A percentile compares a stretch with the other conserved stretches of the same genome.
phyloP scores from a whole-genome alignment of 2,329 filamentous ascomycete genomes.

The Fusarium nygamai region DNA sequence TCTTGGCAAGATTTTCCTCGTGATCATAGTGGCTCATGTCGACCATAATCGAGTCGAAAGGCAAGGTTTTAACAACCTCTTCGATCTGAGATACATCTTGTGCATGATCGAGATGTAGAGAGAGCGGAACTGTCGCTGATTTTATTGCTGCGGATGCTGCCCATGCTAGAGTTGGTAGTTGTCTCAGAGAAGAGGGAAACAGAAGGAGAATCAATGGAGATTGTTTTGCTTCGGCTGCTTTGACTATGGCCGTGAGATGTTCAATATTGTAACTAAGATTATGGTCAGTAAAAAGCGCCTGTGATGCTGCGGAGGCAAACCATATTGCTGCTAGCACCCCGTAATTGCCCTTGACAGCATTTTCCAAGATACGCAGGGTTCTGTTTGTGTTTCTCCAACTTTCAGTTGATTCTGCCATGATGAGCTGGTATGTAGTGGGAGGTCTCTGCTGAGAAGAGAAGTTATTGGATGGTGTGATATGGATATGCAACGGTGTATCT shows the following conservation, averaged over 20 bases:
- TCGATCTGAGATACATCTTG: conserved; percentile 6
- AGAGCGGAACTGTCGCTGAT: conserved; percentile 52
- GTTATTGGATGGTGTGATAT: background rate
- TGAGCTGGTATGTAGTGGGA: background rate
- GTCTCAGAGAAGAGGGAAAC: conserved; percentile 13
- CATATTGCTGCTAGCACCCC: conserved; percentile 25
- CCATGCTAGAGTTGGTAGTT: conserved; percentile 10
- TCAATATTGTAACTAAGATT: conserved; percentile 27
- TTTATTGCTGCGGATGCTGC: conserved; percentile 53
- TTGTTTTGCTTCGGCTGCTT: conserved; percentile 16
- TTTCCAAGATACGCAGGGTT: conserved; percentile 2
- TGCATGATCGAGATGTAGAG: conserved; percentile 47
- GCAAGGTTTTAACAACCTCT: background rate
- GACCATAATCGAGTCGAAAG: conserved; percentile 20
- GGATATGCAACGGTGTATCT: too few relatives aligned
- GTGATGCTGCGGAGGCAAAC: background rate
- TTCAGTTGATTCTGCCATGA: background rate
- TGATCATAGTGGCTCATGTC: conserved; percentile 17
- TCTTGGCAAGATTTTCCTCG: conserved; percentile 3
- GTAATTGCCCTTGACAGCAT: conserved; percentile 6
- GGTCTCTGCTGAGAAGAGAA: background rate
- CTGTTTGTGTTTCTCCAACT: background rate
- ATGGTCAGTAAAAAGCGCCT: background rate
- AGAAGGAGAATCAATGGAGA: conserved; percentile 19
- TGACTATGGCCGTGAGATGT: conserved; percentile 23